Percentiles rank a stretch among this genome's conserved stretches.
These are phyloP conservation scores for Agrocybe pediades DNA, from an alignment of 768 basidiomycete genomes.

Conservation along the genomic window DNA sequence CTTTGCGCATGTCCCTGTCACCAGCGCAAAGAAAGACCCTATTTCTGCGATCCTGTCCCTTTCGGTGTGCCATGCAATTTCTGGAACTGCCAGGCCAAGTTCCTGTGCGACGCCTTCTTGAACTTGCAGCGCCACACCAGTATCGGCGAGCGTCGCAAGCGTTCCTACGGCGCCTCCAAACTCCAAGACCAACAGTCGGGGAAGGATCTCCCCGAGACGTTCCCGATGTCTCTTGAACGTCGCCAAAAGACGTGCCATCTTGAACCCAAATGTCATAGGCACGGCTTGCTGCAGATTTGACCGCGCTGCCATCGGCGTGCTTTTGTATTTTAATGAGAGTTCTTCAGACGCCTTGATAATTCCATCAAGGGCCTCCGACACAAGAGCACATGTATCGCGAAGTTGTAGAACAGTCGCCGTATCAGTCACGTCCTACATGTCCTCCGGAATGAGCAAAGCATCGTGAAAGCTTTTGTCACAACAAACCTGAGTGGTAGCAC, in stretches of 20 bases:
- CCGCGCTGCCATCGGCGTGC: slow-evolving; percentile 46
- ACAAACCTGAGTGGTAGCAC: slow-evolving; percentile 48
- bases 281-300: slow-evolving; percentile 52
- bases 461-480: neutral
- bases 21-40: slow-evolving; percentile 43
- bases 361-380: slow-evolving; percentile 23
- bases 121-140: slow-evolving; percentile 35
- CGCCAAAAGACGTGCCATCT: slow-evolving; percentile 43
- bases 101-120: slow-evolving; percentile 31
- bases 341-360: slow-evolving; percentile 30
- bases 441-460: slow-evolving; percentile 1
- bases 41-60: slow-evolving; percentile 44
- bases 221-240: slow-evolving; percentile 40
- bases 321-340: slow-evolving; percentile 31
- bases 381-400: slow-evolving; percentile 36
- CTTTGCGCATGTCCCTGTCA: slow-evolving; percentile 47
- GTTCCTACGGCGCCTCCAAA: slow-evolving; percentile 50
- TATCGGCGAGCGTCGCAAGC: slow-evolving; percentile 41
- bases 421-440: slow-evolving; percentile 52
- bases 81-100: slow-evolving; percentile 26
- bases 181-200: slow-evolving; percentile 40
- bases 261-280: slow-evolving; percentile 49
- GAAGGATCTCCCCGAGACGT: slow-evolving; percentile 36
- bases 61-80: slow-evolving; percentile 44
- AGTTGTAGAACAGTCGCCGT: slow-evolving; percentile 46